Percentiles rank a stretch among this genome's conserved stretches.
Conservation (phyloP, 176 grass and related monocot species). For the Zea mays region DNA sequence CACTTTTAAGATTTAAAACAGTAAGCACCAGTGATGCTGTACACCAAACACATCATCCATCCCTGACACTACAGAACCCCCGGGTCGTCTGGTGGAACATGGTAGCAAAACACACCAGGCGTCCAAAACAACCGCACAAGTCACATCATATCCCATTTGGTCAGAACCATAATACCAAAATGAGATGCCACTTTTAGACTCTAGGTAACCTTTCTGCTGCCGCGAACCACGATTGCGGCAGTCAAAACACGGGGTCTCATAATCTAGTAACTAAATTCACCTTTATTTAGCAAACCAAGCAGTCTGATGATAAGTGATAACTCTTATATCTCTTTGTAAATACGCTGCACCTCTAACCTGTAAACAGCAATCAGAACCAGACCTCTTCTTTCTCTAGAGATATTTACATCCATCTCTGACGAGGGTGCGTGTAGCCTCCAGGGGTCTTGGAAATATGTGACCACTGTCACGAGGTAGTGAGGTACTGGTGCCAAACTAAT, state of each 20-base stretch:
- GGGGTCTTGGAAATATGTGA: slow-evolving; percentile 62
- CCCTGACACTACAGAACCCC: slow-evolving; percentile 25
- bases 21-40: slow-evolving; percentile 40
- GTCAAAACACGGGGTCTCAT: slow-evolving; percentile 26
- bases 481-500: slow-evolving; percentile 47
- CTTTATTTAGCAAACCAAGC: slow-evolving; percentile 63
- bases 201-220: slow-evolving; percentile 17
- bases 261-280: slow-evolving; percentile 47
- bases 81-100: slow-evolving; percentile 32
- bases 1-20: slow-evolving; percentile 33
- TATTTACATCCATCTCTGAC: slow-evolving; percentile 62
- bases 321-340: slow-evolving; percentile 53
- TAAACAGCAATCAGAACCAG: slow-evolving; percentile 56
- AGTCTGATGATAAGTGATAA: slow-evolving; percentile 44
- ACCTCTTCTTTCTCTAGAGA: slow-evolving; percentile 54
- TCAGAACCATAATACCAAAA: slow-evolving; percentile 28
- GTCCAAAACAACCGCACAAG: slow-evolving; percentile 36
- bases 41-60: slow-evolving; percentile 41
- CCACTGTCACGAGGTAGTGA: slow-evolving; percentile 52
- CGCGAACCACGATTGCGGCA: slow-evolving; percentile 28
- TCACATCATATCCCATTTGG: slow-evolving; percentile 24
- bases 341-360: slow-evolving; percentile 53
- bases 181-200: slow-evolving; percentile 28
- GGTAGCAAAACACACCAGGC: slow-evolving; percentile 33
- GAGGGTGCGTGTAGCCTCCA: slow-evolving; percentile 45